phyloP scores from a whole-genome alignment of 2,329 filamentous ascomycete genomes.

The Aspergillus bombycis region DNA sequence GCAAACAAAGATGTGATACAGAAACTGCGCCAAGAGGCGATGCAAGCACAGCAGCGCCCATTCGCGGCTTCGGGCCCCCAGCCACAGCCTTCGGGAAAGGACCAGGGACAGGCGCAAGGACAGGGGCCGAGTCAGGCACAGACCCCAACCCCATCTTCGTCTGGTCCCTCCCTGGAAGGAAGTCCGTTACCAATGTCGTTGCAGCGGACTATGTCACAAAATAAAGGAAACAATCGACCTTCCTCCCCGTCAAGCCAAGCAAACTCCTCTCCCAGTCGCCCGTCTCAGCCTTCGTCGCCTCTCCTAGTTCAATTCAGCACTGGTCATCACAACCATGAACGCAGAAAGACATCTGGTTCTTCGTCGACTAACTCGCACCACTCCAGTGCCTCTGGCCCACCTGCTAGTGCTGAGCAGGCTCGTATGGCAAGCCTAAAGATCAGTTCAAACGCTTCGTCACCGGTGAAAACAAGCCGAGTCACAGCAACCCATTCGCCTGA shows the following conservation, averaged over 20 bases:
- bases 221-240: conserved; percentile 75
- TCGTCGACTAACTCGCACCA: conserved; percentile 83
- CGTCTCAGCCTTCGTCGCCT: conserved; percentile 82
- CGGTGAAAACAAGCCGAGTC: conserved; percentile 49
- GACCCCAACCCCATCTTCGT: conserved; percentile 50
- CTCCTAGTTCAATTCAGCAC: conserved; percentile 96
- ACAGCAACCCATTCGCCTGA: conserved; percentile 57
- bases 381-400: conserved; percentile 69
- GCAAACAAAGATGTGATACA: conserved; percentile 99
- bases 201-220: conserved; percentile 80
- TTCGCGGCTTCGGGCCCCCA: conserved; percentile 32
- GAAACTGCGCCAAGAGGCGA: conserved; percentile 87
- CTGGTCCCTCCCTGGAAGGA: conserved; percentile 74
- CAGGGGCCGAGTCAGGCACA: conserved; percentile 8
- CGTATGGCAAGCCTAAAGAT: conserved; percentile 59
- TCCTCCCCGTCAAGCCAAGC: conserved; percentile 83
- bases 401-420: conserved; percentile 72
- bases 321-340: conserved; percentile 72
- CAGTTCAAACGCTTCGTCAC: conserved; percentile 58
- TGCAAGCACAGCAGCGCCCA: conserved; percentile 67
- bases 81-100: conserved; percentile 25
- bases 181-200: conserved; percentile 82
- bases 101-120: conserved; percentile 6
- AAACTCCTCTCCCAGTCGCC: conserved; percentile 84
- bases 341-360: conserved; percentile 89